Evolutionary conservation across 1,284 basidiomycete genomes (phyloP).

Genomic region (Heterobasidion occidentale): DNA sequence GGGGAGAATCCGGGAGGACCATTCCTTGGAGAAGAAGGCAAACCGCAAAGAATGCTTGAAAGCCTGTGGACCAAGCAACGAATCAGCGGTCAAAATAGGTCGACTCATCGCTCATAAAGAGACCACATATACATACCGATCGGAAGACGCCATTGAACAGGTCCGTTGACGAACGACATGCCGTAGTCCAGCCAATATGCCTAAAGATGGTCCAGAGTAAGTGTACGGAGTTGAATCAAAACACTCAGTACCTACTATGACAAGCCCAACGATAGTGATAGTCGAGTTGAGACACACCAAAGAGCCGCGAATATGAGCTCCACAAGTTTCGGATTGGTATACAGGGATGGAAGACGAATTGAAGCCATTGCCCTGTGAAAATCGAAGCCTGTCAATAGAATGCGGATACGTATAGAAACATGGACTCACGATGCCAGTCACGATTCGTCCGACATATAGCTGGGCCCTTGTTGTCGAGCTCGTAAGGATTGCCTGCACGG

Average conservation of each 20-base stretch:
- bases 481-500: constrained; percentile 22
- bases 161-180: constrained; percentile 28
- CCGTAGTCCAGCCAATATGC: constrained; percentile 43
- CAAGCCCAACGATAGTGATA: constrained; percentile 39
- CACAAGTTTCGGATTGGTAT: constrained; percentile 40
- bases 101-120: background rate
- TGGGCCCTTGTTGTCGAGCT: constrained; percentile 33
- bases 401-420: background rate
- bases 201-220: constrained; percentile 4
- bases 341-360: constrained; percentile 36
- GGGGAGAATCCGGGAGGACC: constrained; percentile 32
- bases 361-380: constrained; percentile 35
- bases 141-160: constrained; percentile 35
- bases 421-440: constrained; percentile 37
- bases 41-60: constrained; percentile 34
- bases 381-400: background rate
- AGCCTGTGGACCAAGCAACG: constrained; percentile 12
- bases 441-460: constrained; percentile 42
- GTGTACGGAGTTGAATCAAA: background rate
- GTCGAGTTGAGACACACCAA: constrained; percentile 40
- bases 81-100: background rate
- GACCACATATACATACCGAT: constrained; percentile 19
- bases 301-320: constrained; percentile 35
- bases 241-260: constrained; percentile 23
- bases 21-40: constrained; percentile 28